These are phyloP conservation scores for Phaseolus coccineus DNA, from an alignment of 331 rosid genomes.

Conservation along the genomic window DNA sequence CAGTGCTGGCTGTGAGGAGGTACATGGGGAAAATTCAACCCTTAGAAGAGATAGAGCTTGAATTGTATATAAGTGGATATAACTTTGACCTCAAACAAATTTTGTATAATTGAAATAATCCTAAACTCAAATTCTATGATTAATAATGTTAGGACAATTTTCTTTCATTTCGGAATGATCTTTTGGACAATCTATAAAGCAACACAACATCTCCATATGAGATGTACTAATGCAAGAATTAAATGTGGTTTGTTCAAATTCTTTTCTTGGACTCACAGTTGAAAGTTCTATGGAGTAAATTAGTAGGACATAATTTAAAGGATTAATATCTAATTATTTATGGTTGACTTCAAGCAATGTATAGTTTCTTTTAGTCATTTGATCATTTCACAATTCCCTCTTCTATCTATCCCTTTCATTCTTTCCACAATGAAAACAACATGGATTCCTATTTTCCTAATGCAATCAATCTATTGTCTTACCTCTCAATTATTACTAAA, in stretches of 20 bases:
- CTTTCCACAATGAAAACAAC: slow-evolving; percentile 8
- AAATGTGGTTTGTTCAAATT: slow-evolving; percentile 6
- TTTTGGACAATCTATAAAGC: background rate
- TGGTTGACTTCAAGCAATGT: background rate
- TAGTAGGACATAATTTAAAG: background rate
- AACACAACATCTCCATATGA: background rate
- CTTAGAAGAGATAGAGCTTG: no score
- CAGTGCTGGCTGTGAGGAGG: no score
- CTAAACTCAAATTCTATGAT: no score
- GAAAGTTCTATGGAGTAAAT: background rate
- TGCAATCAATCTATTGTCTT: background rate
- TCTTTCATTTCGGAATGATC: background rate
- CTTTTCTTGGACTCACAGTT: background rate
- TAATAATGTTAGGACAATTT: background rate
- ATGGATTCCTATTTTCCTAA: background rate
- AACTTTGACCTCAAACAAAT: no score
- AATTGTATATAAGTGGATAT: no score
- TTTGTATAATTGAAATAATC: no score
- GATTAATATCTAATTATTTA: background rate
- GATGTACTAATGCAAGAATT: background rate
- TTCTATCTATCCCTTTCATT: slow-evolving; percentile 2
- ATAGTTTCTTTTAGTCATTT: background rate
- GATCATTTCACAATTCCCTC: background rate
- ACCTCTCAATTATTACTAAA: background rate
- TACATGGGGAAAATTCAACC: no score